Base-by-base conservation (phyloP, 225 moss, liverwort and hornwort species). In the Antitrichia curtipendula region DNA sequence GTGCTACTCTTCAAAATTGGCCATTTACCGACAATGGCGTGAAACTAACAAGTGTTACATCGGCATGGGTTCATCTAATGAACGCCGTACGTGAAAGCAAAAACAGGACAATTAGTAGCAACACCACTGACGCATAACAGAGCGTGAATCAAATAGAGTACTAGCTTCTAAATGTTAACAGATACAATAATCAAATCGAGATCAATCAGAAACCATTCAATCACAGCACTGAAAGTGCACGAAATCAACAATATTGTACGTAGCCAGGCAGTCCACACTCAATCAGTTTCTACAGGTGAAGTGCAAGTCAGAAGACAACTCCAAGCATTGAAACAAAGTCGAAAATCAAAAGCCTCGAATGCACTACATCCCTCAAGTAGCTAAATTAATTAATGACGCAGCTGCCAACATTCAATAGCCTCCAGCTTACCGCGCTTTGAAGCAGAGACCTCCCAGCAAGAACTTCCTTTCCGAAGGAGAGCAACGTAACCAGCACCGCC, bases 381-480 rank as follows among this genome's bases (percentile, higher is more conserved):
- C 86, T 58, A 32, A 56, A 85, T 50, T 50, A 58, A 43, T 11
- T 22, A 68, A 21, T 29, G 41, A 49, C 13, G 62, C 45, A 81
- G 45, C 32, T 62, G 10, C 32, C 13, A 34, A 60, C 47, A 28
- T 24, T 17, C 63, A 31, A 32, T 10, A 53, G 34, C 74, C 50
- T 64, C 45, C 34, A 78, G 41, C 90, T 89, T 61, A 92, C 90
- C 68, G 90, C 2, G 25, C 60, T 77, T 70, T 88, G 87, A 65
- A 90, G 89, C 12, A 92, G 78, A 47, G 89, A 85, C 66, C 89
- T 90, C 64, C 82, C 75, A 25, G 90, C 92, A 14, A 50, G 53
- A 41, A 87, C 82, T 87, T 15, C 82, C n/a, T 3, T 19, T 73
- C 71, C 92, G 77, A 74, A 87, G 56, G 22, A 60, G 9, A 41